Base-by-base conservation (phyloP, 345 rosid genomes). In the Moricandia moricandioides region DNA sequence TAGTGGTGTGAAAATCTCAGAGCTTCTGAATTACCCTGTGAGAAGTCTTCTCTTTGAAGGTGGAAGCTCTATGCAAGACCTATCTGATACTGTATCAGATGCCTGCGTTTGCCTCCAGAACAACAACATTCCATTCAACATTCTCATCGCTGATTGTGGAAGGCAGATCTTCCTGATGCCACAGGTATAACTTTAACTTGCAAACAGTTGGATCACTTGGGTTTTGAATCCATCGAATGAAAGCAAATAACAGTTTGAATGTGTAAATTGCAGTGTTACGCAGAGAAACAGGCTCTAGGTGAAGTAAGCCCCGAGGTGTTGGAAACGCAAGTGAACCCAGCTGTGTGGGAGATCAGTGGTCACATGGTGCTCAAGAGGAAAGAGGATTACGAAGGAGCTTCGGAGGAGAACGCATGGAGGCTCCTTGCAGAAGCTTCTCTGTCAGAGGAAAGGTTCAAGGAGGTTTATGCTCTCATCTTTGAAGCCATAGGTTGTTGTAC, bases 281-380 rank as follows among this genome's bases (percentile, higher is more conserved):
- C 99, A 3, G 99, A 92, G 93, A 96, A 89, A 60, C 99, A 90
- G 87, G 99, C 99, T 60, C 89, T 91, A 17, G 99, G 99, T 67
- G 98, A 96, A 81, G 99, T 96, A 76, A 90, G 90, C 79, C 37
- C 85, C 0, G 95, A 91, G 84, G 87, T 96, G 54, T 79, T 92
- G 72, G 98, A 92, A 62, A 96, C 99, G 4, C 99, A 92, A 68
- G 99, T 95, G 83, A 95, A 95, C 78, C 99, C 99, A 59, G 99
- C 99, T 0, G 99, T 95, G 58, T 95, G 98, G 99, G 99, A 96
- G 74, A 96, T 96, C 13, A 92, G 98, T 52, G 99, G 99, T 14
- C 99, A 96, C 65, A 92, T 96, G 82, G 99, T 96, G 72, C 79
- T 96, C 35, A 92, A 96, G 86, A 90, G 96, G 88, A 96, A 83